Conservation (phyloP, 306 rosid genomes). For the Cotoneaster glaucophyllus region DNA sequence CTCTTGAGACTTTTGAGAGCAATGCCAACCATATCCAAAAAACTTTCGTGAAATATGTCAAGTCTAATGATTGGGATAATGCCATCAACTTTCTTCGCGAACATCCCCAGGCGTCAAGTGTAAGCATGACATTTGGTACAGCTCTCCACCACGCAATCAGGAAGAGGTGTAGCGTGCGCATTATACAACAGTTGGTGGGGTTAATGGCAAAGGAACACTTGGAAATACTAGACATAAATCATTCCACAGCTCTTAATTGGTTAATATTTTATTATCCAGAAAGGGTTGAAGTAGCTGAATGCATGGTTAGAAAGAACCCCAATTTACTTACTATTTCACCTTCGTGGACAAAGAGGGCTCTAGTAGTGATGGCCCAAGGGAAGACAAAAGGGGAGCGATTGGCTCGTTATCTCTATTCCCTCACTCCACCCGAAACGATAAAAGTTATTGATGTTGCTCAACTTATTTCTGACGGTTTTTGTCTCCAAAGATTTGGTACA, state of each 20-base stretch:
- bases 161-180: not conserved
- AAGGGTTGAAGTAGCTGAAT: not conserved
- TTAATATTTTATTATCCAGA: no score
- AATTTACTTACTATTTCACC: no score
- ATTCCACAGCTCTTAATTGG: conserved; percentile 1
- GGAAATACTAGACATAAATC: not conserved
- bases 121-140: no score
- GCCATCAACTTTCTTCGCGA: no score
- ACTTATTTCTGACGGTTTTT: not conserved
- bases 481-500: no score
- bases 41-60: no score
- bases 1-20: no score
- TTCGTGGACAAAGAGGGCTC: fast-evolving
- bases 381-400: not conserved
- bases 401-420: not conserved
- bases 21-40: no score
- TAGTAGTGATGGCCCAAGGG: no score
- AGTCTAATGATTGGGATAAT: no score
- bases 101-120: no score
- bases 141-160: not conserved
- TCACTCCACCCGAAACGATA: not conserved
- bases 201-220: not conserved
- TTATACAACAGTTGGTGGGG: not conserved
- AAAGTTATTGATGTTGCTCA: not conserved
- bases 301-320: no score